phyloP scores from a whole-genome alignment of 1,284 basidiomycete species.

The Porogramme epimiltina region DNA sequence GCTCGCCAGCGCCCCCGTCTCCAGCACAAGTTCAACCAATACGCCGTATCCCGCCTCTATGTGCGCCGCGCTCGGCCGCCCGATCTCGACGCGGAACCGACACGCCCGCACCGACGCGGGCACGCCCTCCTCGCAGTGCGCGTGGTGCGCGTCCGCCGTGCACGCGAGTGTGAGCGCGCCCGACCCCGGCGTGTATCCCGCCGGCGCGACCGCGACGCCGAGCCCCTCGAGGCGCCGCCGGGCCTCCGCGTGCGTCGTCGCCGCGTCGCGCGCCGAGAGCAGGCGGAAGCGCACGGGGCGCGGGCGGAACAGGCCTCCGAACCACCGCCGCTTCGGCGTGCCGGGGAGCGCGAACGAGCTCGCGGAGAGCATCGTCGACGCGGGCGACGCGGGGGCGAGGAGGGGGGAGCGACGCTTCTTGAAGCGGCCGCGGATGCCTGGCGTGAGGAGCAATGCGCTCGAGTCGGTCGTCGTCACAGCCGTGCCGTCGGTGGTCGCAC shows the following conservation, averaged over 20 bases:
- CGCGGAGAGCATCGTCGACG: constrained; percentile 42
- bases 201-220: constrained; percentile 65
- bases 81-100: constrained; percentile 79
- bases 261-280: constrained; percentile 67
- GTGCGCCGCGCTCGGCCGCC: constrained; percentile 45
- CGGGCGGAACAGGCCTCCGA: constrained; percentile 88
- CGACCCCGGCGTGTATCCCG: constrained; percentile 35
- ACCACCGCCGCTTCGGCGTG: constrained; percentile 79
- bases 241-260: constrained; percentile 74
- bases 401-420: constrained; percentile 38
- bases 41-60: constrained; percentile 52
- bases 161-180: constrained; percentile 45
- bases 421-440: constrained; percentile 38
- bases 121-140: constrained; percentile 45
- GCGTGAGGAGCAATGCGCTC: constrained; percentile 57
- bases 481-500: constrained; percentile 11
- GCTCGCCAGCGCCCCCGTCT: constrained; percentile 81
- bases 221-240: constrained; percentile 72
- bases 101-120: constrained; percentile 63
- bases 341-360: constrained; percentile 46
- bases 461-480: constrained; percentile 27
- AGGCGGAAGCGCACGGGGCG: constrained; percentile 70
- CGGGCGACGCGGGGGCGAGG: constrained; percentile 40
- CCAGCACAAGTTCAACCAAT: constrained; percentile 72
- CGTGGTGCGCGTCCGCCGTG: constrained; percentile 57